phyloP scores from a whole-genome alignment of 2,329 filamentous ascomycete genomes.

The Ceratocystis ficicola region DNA sequence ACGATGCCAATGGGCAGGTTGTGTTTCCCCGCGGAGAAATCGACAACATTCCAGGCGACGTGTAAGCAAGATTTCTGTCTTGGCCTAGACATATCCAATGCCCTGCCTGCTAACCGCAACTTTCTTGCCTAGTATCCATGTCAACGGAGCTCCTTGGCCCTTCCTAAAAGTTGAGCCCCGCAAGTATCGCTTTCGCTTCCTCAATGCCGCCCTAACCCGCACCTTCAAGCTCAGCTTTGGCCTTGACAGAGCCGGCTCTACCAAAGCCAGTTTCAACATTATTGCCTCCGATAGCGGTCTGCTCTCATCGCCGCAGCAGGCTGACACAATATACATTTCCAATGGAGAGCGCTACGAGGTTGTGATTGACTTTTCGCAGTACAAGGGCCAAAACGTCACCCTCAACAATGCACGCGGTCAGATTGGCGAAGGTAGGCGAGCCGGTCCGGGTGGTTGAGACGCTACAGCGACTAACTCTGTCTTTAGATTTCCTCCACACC shows the following conservation, averaged over 20 bases:
- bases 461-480: too few species aligned
- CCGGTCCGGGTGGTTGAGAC: neutral
- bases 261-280: constrained; percentile 37
- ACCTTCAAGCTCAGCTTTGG: constrained; percentile 39
- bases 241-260: constrained; percentile 27
- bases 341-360: constrained; percentile 49
- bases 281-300: constrained; percentile 45
- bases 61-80: constrained; percentile 25
- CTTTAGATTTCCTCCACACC: constrained; percentile 38
- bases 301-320: constrained; percentile 27
- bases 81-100: neutral
- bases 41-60: constrained; percentile 42
- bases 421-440: constrained; percentile 18
- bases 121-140: constrained; percentile 14
- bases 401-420: constrained; percentile 26
- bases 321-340: constrained; percentile 30
- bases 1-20: constrained; percentile 40
- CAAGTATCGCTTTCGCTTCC: constrained; percentile 46
- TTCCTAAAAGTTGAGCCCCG: constrained; percentile 46
- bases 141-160: constrained; percentile 47
- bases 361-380: constrained; percentile 42
- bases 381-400: constrained; percentile 38
- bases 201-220: constrained; percentile 39
- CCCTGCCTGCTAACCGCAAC: neutral
- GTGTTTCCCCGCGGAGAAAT: constrained; percentile 35